Evolutionary conservation across 1,284 basidiomycete genomes (phyloP).

Genomic region (Pulchroboletus neoregius): DNA sequence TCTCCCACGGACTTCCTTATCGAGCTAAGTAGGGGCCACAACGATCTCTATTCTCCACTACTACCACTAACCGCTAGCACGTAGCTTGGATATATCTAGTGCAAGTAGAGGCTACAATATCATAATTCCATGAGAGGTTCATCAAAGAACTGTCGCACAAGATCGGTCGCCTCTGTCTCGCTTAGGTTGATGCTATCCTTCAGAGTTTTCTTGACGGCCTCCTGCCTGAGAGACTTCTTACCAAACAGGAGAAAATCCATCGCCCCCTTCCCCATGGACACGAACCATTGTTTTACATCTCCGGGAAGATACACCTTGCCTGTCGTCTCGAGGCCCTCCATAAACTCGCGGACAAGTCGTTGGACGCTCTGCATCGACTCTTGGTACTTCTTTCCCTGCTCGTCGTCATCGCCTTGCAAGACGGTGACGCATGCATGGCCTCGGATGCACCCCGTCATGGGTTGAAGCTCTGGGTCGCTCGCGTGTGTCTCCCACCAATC

Average conservation of each 20-base stretch:
- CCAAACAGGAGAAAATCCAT: slow-evolving; percentile 17
- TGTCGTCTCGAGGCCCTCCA: not conserved
- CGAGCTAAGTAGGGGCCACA: no score
- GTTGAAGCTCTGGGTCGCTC: slow-evolving; percentile 9
- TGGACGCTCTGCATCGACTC: slow-evolving; percentile 13
- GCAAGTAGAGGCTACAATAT: not conserved
- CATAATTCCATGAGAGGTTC: slow-evolving; percentile 12
- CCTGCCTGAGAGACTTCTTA: slow-evolving; percentile 10
- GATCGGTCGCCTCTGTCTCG: slow-evolving; percentile 8
- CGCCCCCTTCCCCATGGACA: slow-evolving; percentile 11
- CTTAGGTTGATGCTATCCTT: slow-evolving; percentile 10
- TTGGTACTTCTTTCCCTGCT: slow-evolving; percentile 14
- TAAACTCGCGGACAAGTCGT: slow-evolving; percentile 14
- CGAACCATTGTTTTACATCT: slow-evolving; percentile 17
- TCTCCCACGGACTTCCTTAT: no score
- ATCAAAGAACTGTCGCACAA: slow-evolving; percentile 15
- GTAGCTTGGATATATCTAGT: not conserved
- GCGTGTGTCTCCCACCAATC: slow-evolving; percentile 30
- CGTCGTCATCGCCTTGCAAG: slow-evolving; percentile 17
- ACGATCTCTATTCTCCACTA: not conserved
- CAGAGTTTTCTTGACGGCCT: slow-evolving; percentile 14
- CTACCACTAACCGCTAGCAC: no score
- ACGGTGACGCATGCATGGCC: slow-evolving; percentile 30
- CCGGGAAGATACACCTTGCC: slow-evolving; percentile 10
- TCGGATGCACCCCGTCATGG: slow-evolving; percentile 5